Percentiles rank a stretch among this genome's conserved stretches.
phyloP scores from a whole-genome alignment of 306 rosid species.

The Sindora glabra region DNA sequence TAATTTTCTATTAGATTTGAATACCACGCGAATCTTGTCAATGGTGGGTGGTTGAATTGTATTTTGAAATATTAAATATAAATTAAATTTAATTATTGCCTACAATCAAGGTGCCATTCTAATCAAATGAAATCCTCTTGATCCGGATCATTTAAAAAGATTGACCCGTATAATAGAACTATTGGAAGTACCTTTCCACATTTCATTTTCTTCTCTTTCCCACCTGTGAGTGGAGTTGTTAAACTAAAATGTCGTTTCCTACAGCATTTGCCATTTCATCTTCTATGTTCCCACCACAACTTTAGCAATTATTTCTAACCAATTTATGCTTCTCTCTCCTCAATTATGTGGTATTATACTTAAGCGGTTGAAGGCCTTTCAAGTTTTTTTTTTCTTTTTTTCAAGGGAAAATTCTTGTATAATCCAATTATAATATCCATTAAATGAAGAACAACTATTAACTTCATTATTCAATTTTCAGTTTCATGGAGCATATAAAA shows the following conservation, averaged over 20 bases:
- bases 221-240: conserved; percentile 3
- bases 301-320: neutral
- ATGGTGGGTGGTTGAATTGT: neutral
- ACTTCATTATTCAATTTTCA: no score
- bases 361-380: neutral
- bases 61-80: neutral
- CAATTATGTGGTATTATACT: neutral
- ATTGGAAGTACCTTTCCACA: neutral
- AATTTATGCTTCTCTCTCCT: neutral
- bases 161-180: neutral
- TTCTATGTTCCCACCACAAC: neutral
- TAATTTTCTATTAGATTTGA: no score
- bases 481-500: no score
- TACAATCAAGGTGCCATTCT: neutral
- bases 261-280: conserved; percentile 1
- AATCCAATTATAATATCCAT: no score
- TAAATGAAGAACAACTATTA: no score
- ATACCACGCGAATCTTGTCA: no score
- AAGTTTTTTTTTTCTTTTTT: no score
- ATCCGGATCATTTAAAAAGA: neutral
- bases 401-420: no score
- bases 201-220: neutral
- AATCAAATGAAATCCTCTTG: conserved; percentile 2
- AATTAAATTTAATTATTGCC: neutral
- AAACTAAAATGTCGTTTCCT: conserved; percentile 10